These are phyloP conservation scores for Sporothrix brasiliensis DNA, from an alignment of 2,329 filamentous ascomycete genomes.

Conservation along the genomic window DNA sequence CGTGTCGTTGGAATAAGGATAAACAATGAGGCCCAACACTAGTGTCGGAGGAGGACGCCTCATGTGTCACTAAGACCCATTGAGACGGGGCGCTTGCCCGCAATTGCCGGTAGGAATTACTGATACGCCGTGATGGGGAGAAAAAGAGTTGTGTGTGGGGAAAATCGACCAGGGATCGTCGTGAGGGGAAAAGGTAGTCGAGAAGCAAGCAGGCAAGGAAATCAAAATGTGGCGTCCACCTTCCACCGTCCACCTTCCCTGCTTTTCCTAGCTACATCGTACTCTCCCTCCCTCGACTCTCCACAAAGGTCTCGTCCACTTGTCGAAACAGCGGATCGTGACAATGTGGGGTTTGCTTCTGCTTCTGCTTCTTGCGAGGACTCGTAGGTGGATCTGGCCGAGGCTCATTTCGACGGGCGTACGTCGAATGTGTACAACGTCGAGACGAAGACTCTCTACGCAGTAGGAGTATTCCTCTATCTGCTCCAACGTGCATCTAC, in stretches of 20 bases:
- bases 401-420: background rate
- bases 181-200: background rate
- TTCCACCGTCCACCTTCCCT: too few species aligned
- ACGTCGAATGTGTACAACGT: background rate
- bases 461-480: too few species aligned
- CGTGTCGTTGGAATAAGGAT: constrained; percentile 1
- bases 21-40: background rate
- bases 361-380: too few species aligned
- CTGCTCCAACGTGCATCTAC: too few species aligned
- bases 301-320: too few species aligned
- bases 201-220: constrained; percentile 1
- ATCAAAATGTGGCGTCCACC: background rate
- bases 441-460: too few species aligned
- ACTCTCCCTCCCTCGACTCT: too few species aligned
- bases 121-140: background rate
- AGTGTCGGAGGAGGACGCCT: background rate
- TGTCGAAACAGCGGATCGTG: too few species aligned
- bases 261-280: too few species aligned
- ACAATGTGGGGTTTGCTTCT: too few species aligned
- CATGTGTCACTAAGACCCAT: background rate
- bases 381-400: constrained; percentile 2
- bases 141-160: constrained; percentile 10
- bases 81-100: background rate
- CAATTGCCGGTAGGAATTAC: background rate
- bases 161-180: constrained; percentile 8